Base-by-base conservation (phyloP, 345 rosid species). In the Salix brachista region DNA sequence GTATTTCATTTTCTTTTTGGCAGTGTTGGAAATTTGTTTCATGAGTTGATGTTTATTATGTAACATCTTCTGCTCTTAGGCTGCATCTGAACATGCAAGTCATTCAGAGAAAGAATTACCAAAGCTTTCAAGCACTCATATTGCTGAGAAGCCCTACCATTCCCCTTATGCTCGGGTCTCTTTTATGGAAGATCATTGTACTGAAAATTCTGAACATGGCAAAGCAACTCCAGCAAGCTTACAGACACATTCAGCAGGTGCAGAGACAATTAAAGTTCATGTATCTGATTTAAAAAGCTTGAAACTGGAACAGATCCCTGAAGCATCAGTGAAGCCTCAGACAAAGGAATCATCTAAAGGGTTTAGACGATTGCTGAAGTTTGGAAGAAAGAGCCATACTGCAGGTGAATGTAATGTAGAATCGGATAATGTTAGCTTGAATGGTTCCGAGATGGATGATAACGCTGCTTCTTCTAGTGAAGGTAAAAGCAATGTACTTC, bases 91-190 rank as follows among this genome's bases (percentile, higher is more conserved):
- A 71, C 80, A 72, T 78, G 77, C 64, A 67, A 82, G 77, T 77
- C 75, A 78, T 75, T 32, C 74, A 8, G 83, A 71, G 68, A 87
- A 86, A 66, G 90, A 87, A 79, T 70, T 80, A 42, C 83, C 84
- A 68, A 85, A 86, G 67, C 61, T 78, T 79, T 79, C 89, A 72
- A 86, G 78, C 69, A 79, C 76, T 23, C 65, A 58, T 69, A 69
- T 62, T 80, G 71, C 76, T 76, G 88, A 87, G 76, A 91, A 86
- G 81, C 85, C 91, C 74, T 87, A 88, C 85, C 86, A 82, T 77
- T 88, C 97, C 66, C 94, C 98, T 21, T 83, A 80, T 85, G 98
- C 94, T 79, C 88, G 92, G 18, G 83, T 85, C 78, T 93, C 97
- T 82, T 96, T 94, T 77, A 66, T 91, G 69, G 94, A 93, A 85